Base-by-base conservation (phyloP, 2,329 filamentous ascomycete genomes). In the Graphilbum fragrans region DNA sequence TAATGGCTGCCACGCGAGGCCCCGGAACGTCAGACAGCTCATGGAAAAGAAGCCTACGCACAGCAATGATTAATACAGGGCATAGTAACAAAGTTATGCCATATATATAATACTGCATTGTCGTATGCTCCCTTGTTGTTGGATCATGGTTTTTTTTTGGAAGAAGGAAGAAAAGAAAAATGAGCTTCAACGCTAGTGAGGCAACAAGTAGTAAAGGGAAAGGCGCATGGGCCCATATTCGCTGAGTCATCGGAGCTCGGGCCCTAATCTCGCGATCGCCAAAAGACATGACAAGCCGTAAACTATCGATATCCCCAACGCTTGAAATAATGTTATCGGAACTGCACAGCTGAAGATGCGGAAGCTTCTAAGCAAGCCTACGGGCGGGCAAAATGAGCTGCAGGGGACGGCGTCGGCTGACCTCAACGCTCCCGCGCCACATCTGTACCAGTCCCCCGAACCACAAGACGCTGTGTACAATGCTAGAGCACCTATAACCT, bases 341-440 rank as follows among this genome's bases (percentile, higher is more conserved):
- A n/a, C n/a, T n/a, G n/a, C n/a, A n/a, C n/a, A n/a, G n/a, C n/a
- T 22, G 19, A 48, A 41, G 2, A 74, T 78, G 67, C 70, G 73
- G 55, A 73, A 75, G 61, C 67, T 77, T 20, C 67, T 77, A 25
- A 72, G 73, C 55, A 73, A 73, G 52, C 59, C 64, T 44, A 57
- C 64, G 49, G 67, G 72, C 46, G 62, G 67, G 46, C 58, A 63
- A 35, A 55, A 63, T 43, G 66, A 64, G 47, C 58, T 63, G 34
- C 55, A 64, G 43, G 66, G 63, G 46, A 61, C 68, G 48, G 55
- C 63, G 14, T 60, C 64, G 33, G 57, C 62, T 35, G 62, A 59
- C 45, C 56, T 70, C 42, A 67, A 63, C 52, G 67, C 70, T 3
- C 62, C 63, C 1, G 53, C 60, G 6, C 55, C 63, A 41, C 53